Conservation (phyloP, 352 stramenopile species). For the Globisporangium megalacanthum region DNA sequence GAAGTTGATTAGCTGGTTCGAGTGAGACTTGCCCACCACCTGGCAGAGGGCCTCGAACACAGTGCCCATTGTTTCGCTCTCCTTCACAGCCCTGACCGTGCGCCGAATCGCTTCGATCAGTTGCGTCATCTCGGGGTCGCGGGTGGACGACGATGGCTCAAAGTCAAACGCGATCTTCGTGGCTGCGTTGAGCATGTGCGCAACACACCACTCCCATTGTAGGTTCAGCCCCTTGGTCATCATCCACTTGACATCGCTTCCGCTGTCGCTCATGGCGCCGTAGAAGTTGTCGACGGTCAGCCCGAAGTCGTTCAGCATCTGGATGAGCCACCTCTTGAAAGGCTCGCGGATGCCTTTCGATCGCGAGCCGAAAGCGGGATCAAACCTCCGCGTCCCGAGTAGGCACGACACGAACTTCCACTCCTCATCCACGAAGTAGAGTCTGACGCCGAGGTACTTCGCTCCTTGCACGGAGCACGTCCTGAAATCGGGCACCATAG, state of each 20-base stretch:
- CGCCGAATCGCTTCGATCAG: too few species aligned
- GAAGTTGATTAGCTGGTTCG: too few species aligned
- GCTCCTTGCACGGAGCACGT: constrained; percentile 4
- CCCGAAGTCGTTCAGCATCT: constrained; percentile 12
- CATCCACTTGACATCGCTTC: constrained; percentile 13
- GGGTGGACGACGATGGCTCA: too few species aligned
- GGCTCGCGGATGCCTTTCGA: constrained; percentile 3
- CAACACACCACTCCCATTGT: constrained; percentile 12
- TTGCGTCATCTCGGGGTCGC: too few species aligned
- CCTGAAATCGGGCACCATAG: constrained; percentile 8
- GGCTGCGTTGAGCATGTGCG: constrained; percentile 9
- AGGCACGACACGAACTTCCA: constrained; percentile 9
- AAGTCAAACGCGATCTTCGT: constrained; percentile 1
- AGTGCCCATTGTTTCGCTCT: too few species aligned
- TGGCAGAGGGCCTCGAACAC: too few species aligned
- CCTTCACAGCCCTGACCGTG: too few species aligned
- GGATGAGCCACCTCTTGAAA: constrained; percentile 8
- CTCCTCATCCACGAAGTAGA: constrained; percentile 8
- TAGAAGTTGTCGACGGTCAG: background rate
- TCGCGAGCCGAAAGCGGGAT: constrained; percentile 5
- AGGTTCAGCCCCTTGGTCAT: constrained; percentile 3
- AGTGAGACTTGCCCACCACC: too few species aligned
- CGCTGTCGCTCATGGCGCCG: constrained; percentile 10
- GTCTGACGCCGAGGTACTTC: constrained; percentile 8
- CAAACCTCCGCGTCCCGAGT: constrained; percentile 6